phyloP scores from a whole-genome alignment of 257 asterid genomes.

The Solanum peruvianum region DNA sequence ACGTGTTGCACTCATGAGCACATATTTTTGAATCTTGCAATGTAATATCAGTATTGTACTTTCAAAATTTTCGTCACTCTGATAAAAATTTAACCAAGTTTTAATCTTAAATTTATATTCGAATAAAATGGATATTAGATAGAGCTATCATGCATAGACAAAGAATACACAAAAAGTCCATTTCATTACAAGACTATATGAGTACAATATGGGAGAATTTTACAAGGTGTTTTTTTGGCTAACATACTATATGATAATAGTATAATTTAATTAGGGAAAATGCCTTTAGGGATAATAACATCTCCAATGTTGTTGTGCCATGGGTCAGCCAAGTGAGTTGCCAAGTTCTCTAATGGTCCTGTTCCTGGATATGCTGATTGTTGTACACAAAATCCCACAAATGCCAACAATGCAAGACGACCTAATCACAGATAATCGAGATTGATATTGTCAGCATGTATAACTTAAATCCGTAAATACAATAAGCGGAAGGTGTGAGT shows the following conservation, averaged over 20 bases:
- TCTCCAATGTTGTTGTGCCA: conserved; percentile 99
- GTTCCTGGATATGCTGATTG: conserved; percentile 92
- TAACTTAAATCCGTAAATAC: not conserved
- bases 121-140: not conserved
- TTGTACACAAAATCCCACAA: conserved; percentile 79
- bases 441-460: not conserved
- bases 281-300: conserved; percentile 39
- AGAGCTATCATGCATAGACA: not conserved
- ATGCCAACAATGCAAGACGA: conserved; percentile 75
- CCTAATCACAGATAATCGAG: conserved; percentile 15
- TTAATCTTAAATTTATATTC: not conserved
- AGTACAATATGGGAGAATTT: not conserved
- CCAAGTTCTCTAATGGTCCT: conserved; percentile 92
- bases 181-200: not conserved
- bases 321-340: conserved; percentile 86
- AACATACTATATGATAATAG: not conserved
- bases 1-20: not conserved
- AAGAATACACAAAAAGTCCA: not conserved
- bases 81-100: not conserved
- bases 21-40: not conserved
- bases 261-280: conserved; percentile 20
- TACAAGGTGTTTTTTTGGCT: not conserved
- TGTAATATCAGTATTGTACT: not conserved
- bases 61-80: not conserved
- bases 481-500: not conserved